These are phyloP conservation scores for Cryptococcus sp. DNA, from an alignment of 1,284 basidiomycete genomes.

Conservation along the genomic window DNA sequence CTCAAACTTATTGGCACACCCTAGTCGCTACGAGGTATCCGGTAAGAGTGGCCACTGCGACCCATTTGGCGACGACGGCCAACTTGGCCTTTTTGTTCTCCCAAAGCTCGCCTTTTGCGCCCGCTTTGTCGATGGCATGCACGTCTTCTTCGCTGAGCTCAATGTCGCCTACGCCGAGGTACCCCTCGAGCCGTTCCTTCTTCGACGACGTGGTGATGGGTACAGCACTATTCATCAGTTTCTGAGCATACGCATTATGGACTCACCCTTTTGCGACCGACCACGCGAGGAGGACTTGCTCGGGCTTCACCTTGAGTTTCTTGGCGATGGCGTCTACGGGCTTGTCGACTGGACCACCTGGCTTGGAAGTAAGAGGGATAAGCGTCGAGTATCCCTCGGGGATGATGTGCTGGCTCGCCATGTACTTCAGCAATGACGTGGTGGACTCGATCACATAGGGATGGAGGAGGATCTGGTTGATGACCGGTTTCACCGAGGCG, in stretches of 20 bases:
- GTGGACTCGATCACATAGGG: slow-evolving; percentile 67
- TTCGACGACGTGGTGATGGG: slow-evolving; percentile 69
- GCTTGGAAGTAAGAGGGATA: slow-evolving; percentile 62
- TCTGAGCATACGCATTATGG: not conserved
- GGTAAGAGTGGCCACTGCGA: slow-evolving; percentile 6
- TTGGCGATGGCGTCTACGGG: slow-evolving; percentile 63
- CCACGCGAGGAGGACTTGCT: slow-evolving; percentile 65
- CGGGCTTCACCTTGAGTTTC: slow-evolving; percentile 61
- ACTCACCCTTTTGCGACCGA: slow-evolving; percentile 44
- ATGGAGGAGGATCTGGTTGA: slow-evolving; percentile 73
- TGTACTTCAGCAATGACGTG: slow-evolving; percentile 62
- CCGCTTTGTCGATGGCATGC: slow-evolving; percentile 50
- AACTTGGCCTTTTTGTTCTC: slow-evolving; percentile 14
- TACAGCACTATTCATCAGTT: slow-evolving; percentile 29
- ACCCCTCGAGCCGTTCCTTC: slow-evolving; percentile 65
- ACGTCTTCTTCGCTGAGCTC: slow-evolving; percentile 49
- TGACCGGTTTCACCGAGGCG: slow-evolving; percentile 65
- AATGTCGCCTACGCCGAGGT: slow-evolving; percentile 61
- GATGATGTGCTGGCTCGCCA: slow-evolving; percentile 62
- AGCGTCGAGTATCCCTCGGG: slow-evolving; percentile 71
- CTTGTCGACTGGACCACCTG: slow-evolving; percentile 68
- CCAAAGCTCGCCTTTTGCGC: slow-evolving; percentile 25
- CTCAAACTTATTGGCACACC: not conserved
- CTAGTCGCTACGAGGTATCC: slow-evolving; percentile 10
- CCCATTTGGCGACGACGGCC: slow-evolving; percentile 9